Base-by-base conservation (phyloP, 1,139 yeast genomes). In the Pneumocystis wakefieldiae region DNA sequence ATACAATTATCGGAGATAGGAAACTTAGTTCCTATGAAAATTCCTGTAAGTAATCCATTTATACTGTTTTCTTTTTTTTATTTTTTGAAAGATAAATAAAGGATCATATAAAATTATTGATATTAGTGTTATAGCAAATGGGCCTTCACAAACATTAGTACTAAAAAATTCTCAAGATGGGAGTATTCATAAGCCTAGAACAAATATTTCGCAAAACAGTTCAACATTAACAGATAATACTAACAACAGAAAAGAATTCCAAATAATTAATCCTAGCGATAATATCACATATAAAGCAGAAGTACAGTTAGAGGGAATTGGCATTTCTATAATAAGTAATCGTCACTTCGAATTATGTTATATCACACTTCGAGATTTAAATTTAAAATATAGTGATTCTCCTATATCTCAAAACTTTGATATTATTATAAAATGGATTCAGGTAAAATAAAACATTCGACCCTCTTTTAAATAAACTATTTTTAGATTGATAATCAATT, bases 1-100 rank as follows among this genome's bases (percentile, higher is more conserved):
- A 80, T 94, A 24, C 94, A 89, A 70, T 75, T 94, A 61, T 94
- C 95, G 0, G 98, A 92, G 72, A 90, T 94, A 69, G 99, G 99
- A 35, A 86, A 85, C 67, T 77, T 90, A 67, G 84, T 84, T 65
- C 97, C 97, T 1, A 88, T 92, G 83, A 82, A 89, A 69, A 66
- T 74, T 59, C 72, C 73, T 12, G 64, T 57, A 57, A 57, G 59
- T 57, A 39, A 3, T 37, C 29, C 15, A 48, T 24, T 24, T 24
- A 48, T 24, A 24, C 28, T 19, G 6, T n/a, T 41, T 42, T 1
- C 5, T 42, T 10, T 48, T 48, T 48, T 24, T 48, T 48, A 3
- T 19, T 57, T 37, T 57, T 57, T 37, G 15, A 57, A 39, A 57
- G 59, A 57, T 66, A 5, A 66, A 64, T 3, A 64, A 63, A 1